A percentile compares a stretch with the other conserved stretches of the same genome.
Conservation (phyloP, 1,284 basidiomycete genomes). For the Papiliotrema flavescens region DNA sequence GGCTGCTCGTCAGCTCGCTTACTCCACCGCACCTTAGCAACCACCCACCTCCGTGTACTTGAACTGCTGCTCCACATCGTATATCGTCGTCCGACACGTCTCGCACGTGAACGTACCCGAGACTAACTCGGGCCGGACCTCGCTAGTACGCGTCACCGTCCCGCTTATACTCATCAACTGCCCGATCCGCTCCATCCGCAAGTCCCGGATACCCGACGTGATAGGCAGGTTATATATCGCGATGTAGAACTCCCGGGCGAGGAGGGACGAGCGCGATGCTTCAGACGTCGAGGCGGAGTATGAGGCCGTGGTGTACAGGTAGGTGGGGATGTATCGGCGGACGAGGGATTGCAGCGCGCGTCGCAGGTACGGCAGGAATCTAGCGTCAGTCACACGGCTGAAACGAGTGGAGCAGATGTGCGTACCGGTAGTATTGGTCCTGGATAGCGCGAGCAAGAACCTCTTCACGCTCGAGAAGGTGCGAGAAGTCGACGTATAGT, state of each 20-base stretch:
- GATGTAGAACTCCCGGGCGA: slow-evolving; percentile 88
- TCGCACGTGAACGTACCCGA: slow-evolving; percentile 92
- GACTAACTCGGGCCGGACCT: slow-evolving; percentile 92
- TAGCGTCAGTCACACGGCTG: slow-evolving; percentile 14
- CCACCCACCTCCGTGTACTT: slow-evolving; percentile 97
- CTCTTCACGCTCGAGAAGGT: slow-evolving; percentile 84
- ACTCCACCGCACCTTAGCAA: neutral
- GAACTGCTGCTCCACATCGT: slow-evolving; percentile 98
- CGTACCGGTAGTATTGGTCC: slow-evolving; percentile 82
- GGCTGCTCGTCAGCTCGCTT: slow-evolving; percentile 57
- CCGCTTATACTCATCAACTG: slow-evolving; percentile 90
- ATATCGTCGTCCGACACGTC: slow-evolving; percentile 78
- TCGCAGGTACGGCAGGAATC: slow-evolving; percentile 87
- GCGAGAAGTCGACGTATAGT: slow-evolving; percentile 91
- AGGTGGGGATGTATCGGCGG: slow-evolving; percentile 81
- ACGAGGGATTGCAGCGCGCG: slow-evolving; percentile 87
- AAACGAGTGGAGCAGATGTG: neutral
- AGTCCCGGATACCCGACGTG: slow-evolving; percentile 90
- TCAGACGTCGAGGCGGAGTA: slow-evolving; percentile 44
- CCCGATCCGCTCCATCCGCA: slow-evolving; percentile 89
- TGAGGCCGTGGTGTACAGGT: slow-evolving; percentile 78
- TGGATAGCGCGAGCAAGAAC: slow-evolving; percentile 89
- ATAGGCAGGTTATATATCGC: slow-evolving; percentile 96
- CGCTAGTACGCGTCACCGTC: slow-evolving; percentile 94
- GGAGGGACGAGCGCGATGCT: slow-evolving; percentile 66